These are phyloP conservation scores for Nepenthes alata DNA, from an alignment of 179 eudicot species.

Conservation along the genomic window DNA sequence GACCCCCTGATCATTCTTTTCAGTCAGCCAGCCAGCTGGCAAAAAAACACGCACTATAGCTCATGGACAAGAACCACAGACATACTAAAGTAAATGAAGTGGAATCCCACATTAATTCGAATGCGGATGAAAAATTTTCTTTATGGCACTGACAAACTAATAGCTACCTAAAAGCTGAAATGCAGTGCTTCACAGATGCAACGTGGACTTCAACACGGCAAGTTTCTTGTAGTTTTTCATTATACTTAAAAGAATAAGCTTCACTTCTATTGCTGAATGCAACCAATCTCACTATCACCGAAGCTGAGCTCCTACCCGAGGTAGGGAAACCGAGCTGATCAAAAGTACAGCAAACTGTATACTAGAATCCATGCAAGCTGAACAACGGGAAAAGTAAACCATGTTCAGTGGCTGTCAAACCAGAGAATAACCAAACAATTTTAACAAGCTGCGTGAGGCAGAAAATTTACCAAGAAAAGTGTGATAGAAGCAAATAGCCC, in stretches of 20 bases:
- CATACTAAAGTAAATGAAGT: no score
- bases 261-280: background rate
- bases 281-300: background rate
- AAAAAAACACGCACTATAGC: no score
- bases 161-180: background rate
- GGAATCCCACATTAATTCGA: no score
- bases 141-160: no score
- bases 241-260: background rate
- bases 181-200: background rate
- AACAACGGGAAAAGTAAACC: background rate
- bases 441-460: background rate
- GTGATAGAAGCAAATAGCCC: slow-evolving; percentile 88
- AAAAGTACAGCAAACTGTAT: slow-evolving; percentile 91
- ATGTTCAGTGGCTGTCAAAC: background rate
- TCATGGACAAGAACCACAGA: no score
- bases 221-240: background rate
- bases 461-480: slow-evolving; percentile 62
- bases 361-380: slow-evolving; percentile 92
- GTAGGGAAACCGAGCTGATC: slow-evolving; percentile 13
- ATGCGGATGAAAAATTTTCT: no score
- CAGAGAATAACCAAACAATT: background rate
- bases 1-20: no score
- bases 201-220: background rate
- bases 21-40: no score
- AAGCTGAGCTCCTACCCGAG: background rate